Conservation (phyloP, 257 asterid genomes). For the Handroanthus guayacan region DNA sequence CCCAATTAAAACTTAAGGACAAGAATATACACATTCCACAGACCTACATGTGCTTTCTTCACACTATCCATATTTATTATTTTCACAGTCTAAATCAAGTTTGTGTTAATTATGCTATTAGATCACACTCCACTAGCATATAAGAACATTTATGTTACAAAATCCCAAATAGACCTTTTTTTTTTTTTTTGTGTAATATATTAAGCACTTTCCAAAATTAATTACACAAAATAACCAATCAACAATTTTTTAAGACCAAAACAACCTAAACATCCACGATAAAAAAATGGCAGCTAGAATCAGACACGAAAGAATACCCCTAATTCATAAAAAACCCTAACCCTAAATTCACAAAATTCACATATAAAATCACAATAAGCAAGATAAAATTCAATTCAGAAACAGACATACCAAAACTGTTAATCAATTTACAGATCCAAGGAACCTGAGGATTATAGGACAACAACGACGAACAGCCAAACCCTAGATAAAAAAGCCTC, state of each 20-base stretch:
- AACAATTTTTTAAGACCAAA: background rate
- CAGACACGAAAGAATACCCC: constrained; percentile 22
- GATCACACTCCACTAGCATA: background rate
- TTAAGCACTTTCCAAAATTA: constrained; percentile 1
- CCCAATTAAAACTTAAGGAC: background rate
- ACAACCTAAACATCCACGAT: constrained; percentile 1
- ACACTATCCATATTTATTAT: background rate
- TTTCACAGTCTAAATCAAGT: background rate
- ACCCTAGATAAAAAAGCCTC: constrained; percentile 49
- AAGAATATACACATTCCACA: background rate
- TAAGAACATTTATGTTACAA: background rate
- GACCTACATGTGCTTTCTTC: background rate
- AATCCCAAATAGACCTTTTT: background rate
- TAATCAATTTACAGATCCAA: constrained; percentile 48
- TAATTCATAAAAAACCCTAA: constrained; percentile 47
- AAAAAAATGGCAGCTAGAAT: constrained; percentile 24
- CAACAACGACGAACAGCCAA: constrained; percentile 37
- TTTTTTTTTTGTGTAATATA: background rate
- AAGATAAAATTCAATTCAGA: constrained; percentile 31
- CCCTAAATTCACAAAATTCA: constrained; percentile 48
- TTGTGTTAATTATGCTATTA: background rate
- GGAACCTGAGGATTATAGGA: constrained; percentile 25
- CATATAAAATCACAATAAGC: background rate
- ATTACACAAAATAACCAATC: background rate
- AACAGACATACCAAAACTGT: constrained; percentile 37